Percentiles rank a stretch among this genome's conserved stretches.
phyloP scores from a whole-genome alignment of 2,329 filamentous ascomycete species.

The Fusarium sp. region DNA sequence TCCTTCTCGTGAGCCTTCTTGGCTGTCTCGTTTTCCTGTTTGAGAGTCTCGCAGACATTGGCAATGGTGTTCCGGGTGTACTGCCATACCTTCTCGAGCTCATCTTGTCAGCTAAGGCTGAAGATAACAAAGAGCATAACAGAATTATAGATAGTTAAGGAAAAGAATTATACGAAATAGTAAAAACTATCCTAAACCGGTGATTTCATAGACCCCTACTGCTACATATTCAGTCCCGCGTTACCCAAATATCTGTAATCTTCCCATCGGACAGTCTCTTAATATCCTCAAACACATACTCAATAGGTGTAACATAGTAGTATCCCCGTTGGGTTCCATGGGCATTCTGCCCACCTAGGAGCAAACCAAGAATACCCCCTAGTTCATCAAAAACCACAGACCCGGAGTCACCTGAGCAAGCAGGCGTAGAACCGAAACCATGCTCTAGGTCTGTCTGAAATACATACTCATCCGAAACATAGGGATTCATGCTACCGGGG shows the following conservation, averaged over 20 bases:
- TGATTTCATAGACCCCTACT: no score
- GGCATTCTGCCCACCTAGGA: neutral
- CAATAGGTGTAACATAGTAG: neutral
- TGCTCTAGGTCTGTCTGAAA: neutral
- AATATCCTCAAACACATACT: slow-evolving; percentile 5
- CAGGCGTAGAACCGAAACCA: no score
- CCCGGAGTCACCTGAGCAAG: neutral
- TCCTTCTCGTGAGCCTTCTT: slow-evolving; percentile 2
- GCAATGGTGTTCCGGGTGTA: neutral
- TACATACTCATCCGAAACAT: neutral
- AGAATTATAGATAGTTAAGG: no score
- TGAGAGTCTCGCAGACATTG: neutral
- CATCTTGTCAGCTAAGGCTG: no score
- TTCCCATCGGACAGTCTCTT: neutral
- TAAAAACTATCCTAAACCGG: no score
- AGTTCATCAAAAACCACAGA: neutral
- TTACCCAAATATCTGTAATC: neutral
- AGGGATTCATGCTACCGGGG: no score
- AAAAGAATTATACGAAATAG: no score
- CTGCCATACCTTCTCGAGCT: neutral
- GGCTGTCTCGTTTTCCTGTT: neutral
- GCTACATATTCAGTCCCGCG: no score
- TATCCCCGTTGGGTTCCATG: neutral
- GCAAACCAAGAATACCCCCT: neutral
- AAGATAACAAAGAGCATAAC: no score